Conservation (phyloP, 352 stramenopile species). For the Phytophthora lateralis region DNA sequence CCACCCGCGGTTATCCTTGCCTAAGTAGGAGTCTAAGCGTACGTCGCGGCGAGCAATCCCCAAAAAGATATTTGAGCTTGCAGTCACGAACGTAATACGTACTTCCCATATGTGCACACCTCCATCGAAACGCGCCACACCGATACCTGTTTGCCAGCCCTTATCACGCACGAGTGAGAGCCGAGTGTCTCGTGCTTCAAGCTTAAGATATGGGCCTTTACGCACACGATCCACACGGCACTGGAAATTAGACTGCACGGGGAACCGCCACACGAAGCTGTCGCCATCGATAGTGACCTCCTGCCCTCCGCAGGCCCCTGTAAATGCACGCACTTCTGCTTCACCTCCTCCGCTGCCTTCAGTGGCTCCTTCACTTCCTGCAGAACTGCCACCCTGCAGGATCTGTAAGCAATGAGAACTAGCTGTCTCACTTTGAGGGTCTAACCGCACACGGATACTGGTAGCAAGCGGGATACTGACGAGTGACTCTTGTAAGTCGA, state of each 20-base stretch:
- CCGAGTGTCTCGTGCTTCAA: conserved; percentile 86
- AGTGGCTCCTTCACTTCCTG: conserved; percentile 39
- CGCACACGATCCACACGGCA: conserved; percentile 84
- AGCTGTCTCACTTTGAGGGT: conserved; percentile 75
- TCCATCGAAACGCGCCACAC: conserved; percentile 85
- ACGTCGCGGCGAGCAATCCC: conserved; percentile 86
- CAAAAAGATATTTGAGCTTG: conserved; percentile 91
- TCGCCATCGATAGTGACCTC: conserved; percentile 89
- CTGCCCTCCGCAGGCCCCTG: conserved; percentile 75
- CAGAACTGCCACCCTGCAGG: conserved; percentile 61
- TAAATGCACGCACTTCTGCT: conserved; percentile 87
- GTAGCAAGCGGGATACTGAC: conserved; percentile 85
- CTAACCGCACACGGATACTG: conserved; percentile 83
- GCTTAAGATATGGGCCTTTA: conserved; percentile 89
- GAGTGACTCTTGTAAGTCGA: conserved; percentile 79
- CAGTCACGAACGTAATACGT: conserved; percentile 84
- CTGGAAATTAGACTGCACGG: conserved; percentile 90
- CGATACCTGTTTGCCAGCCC: conserved; percentile 88
- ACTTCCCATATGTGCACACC: conserved; percentile 91
- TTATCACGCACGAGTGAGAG: conserved; percentile 88
- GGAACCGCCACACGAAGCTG: conserved; percentile 88
- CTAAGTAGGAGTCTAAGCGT: conserved; percentile 88
- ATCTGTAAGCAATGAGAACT: conserved; percentile 91
- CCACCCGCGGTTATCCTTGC: conserved; percentile 92
- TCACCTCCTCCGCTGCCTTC: conserved; percentile 80